Evolutionary conservation across 2,329 filamentous ascomycete species (phyloP), one percentile per base, ranked within the genome.

Genomic region (Talaromyces amestolkiae): DNA sequence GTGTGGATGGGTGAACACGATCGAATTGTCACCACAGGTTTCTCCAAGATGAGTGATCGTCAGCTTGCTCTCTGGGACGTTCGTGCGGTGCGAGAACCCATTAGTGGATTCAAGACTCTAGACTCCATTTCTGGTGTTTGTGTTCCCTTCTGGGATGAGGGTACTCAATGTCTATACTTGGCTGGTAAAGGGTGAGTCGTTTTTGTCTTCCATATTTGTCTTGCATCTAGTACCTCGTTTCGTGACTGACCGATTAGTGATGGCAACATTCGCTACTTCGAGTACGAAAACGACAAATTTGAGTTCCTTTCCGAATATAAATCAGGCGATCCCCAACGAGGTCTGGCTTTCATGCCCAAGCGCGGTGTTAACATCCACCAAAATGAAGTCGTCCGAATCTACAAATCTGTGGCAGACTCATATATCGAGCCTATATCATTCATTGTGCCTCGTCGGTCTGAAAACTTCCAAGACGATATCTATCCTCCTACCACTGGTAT

Each of bases 71-170:
- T 99, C 43, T 99, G 95, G 95, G 95, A 99, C 82, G 88, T 93
- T 58, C 91, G 93, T 71, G 89, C 87, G 69, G 87, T 88, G 19
- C 81, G 78, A 41, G 90, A 96, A 73, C 95, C 95, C 58, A 90
- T 98, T 72, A 93, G 92, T 60, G 93, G 93, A 17, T 97, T 97
- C 81, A 89, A 87, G 72, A 91, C 91, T 71, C 86, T 99, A 58
- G 95, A 99, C 80, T 96, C 92, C 56, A 97, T 97, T 74, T 97
- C 94, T 54, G 95, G 95, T 77, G 93, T 99, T 67, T 96, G 93
- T 85, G 97, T 99, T 92, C 95, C 95, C 37, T 98, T 99, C 86
- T 99, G 95, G 95, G 95, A 99, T 77, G 94, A 98, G 67, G 92
- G 93, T 67, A 97, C 92, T 61, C 93, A 95, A 81, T 96, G 92